phyloP scores from a whole-genome alignment of 495 filamentous ascomycete genomes.

The Aspergillus nanangensis region DNA sequence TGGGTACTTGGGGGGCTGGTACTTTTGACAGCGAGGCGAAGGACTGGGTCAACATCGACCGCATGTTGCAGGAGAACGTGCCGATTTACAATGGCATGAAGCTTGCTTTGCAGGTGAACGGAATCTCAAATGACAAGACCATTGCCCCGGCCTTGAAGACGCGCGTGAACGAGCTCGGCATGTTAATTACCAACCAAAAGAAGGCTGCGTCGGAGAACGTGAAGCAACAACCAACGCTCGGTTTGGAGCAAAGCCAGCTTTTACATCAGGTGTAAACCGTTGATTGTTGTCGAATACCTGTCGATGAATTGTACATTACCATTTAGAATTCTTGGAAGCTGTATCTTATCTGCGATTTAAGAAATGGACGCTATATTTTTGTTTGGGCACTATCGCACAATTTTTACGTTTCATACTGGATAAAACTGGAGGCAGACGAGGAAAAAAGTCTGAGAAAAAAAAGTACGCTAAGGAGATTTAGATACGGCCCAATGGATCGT shows the following conservation, averaged over 20 bases:
- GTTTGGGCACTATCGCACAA: not conserved
- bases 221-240: constrained; percentile 10
- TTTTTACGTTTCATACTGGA: too few species aligned
- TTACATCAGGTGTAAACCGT: constrained; percentile 7
- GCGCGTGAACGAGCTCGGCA: constrained; percentile 14
- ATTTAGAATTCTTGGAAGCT: constrained; percentile 8
- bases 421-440: too few species aligned
- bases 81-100: constrained; percentile 30
- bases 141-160: constrained; percentile 13
- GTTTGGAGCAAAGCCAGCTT: constrained; percentile 12
- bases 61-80: constrained; percentile 24
- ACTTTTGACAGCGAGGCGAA: constrained; percentile 12
- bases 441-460: too few species aligned
- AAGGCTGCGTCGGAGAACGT: constrained; percentile 18
- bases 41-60: constrained; percentile 11
- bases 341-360: constrained; percentile 18
- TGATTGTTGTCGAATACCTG: not conserved
- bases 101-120: constrained; percentile 18
- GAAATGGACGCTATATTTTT: constrained; percentile 13
- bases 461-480: constrained; percentile 2
- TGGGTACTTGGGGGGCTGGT: constrained; percentile 22
- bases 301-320: constrained; percentile 24
- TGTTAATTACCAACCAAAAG: constrained; percentile 14
- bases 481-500: not conserved
- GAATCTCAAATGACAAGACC: constrained; percentile 9